Evolutionary conservation across 257 asterid genomes (phyloP).

Genomic region (Avicennia marina): DNA sequence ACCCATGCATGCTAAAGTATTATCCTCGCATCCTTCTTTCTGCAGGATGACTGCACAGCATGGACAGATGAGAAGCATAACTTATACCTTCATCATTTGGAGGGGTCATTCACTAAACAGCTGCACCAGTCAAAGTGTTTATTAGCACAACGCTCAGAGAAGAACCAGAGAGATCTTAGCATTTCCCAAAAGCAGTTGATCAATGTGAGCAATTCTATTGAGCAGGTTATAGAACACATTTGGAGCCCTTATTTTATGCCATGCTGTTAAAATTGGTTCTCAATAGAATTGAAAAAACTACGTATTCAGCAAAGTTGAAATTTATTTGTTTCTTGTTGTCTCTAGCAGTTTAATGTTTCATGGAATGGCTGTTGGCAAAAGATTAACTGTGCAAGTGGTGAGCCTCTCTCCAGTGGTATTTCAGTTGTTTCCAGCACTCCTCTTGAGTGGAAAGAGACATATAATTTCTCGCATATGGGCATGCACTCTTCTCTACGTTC

Average conservation of each 20-base stretch:
- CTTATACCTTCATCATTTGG: conserved; percentile 54
- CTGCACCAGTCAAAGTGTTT: conserved; percentile 41
- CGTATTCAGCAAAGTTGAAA: not conserved
- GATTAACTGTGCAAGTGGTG: conserved; percentile 25
- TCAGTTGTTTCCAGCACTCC: conserved; percentile 25
- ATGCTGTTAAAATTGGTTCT: conserved; percentile 3
- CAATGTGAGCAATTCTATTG: conserved; percentile 24
- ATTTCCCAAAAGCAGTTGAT: conserved; percentile 18
- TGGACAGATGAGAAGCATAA: conserved; percentile 79
- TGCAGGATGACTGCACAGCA: conserved; percentile 39
- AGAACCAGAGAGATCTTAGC: conserved; percentile 18
- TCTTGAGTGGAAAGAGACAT: conserved; percentile 19
- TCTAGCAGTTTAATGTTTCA: conserved; percentile 30
- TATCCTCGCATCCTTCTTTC: conserved; percentile 4
- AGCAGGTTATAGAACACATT: conserved; percentile 40
- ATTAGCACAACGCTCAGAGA: conserved; percentile 28
- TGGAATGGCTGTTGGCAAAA: conserved; percentile 33
- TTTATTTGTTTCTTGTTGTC: conserved; percentile 1
- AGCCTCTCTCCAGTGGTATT: conserved; percentile 18
- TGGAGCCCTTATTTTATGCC: not conserved
- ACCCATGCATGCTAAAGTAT: not conserved
- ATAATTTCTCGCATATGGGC: conserved; percentile 18
- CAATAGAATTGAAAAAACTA: not conserved
- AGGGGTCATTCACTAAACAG: conserved; percentile 61
- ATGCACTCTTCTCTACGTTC: conserved; percentile 13